Base-by-base conservation (phyloP, 345 rosid species). In the Leavenworthia alabamica region DNA sequence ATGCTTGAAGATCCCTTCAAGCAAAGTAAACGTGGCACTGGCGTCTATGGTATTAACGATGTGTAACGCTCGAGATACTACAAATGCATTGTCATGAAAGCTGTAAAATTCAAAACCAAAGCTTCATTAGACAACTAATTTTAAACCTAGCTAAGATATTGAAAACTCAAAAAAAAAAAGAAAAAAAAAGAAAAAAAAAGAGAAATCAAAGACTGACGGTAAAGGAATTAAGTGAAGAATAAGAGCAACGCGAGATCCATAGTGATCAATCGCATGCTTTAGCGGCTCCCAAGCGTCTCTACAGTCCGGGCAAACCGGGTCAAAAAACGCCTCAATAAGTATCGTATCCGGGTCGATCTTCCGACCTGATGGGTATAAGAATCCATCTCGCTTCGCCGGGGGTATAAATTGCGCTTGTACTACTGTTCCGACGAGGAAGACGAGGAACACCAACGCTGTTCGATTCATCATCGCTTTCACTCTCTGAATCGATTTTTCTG, bases 251-350 rank as follows among this genome's bases (percentile, higher is more conserved):
- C 78, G 86, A 70, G 83, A 59, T 56, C 90, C 89, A 65, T 92
- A 89, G 74, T 75, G 42, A 20, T 72, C 64, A 32, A 89, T 62
- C 33, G 83, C 90, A 68, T 68, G 79, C 62, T 81, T 86, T 66
- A 92, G 83, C 37, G 95, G 79, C 24, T 83, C 81, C 98, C 98
- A 92, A 6, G 91, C 59, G 73, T 86, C 93, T 47, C 85, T 73
- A 78, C 93, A 84, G 52, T 89, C 95, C 17, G 96, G 82, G 62
- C 98, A 92, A 68, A 89, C 84, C 27, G 98, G 98, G 69, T 92
- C 98, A 46, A 76, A 77, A 81, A 80, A 92, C 11, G 96, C 93
- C 45, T 89, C 98, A 75, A 92, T 60, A 36, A 76, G 12, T 60
- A 92, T 69, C 49, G 90, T 35, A 49, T 82, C 80, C 8, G 78